Evolutionary conservation across 805 yeast genomes (phyloP).

Genomic region (Isabelozyma pseudorhagii): DNA sequence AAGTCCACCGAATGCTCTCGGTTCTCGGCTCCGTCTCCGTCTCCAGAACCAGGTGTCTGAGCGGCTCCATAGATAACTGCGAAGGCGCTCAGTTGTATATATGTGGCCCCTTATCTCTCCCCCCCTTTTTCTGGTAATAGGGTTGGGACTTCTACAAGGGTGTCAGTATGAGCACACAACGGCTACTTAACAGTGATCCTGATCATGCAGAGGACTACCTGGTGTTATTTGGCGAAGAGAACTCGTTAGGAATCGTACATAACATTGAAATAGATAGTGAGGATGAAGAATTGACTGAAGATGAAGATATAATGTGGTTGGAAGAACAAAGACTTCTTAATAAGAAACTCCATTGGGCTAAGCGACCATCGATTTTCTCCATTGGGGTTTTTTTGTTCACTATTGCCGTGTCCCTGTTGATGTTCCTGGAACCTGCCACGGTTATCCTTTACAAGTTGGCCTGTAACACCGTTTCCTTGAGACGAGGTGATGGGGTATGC

Average conservation of each 20-base stretch:
- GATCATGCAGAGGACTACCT: background rate
- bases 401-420: slow-evolving; percentile 31
- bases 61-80: too few relatives aligned
- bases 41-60: too few relatives aligned
- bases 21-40: too few relatives aligned
- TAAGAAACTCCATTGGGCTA: slow-evolving; percentile 41
- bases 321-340: slow-evolving; percentile 42
- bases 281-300: slow-evolving; percentile 22
- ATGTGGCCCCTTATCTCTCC: too few relatives aligned
- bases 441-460: slow-evolving; percentile 24
- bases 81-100: too few relatives aligned
- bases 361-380: slow-evolving; percentile 50
- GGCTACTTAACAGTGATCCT: background rate
- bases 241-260: background rate
- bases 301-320: slow-evolving; percentile 41
- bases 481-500: slow-evolving; percentile 16
- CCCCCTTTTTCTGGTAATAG: too few relatives aligned
- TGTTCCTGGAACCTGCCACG: slow-evolving; percentile 11
- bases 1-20: too few relatives aligned
- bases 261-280: slow-evolving; percentile 5
- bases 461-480: slow-evolving; percentile 14
- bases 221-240: background rate
- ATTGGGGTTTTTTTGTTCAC: slow-evolving; percentile 39
- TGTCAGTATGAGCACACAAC: background rate
- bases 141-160: too few relatives aligned